Base-by-base conservation (phyloP, 345 rosid species). In the Raphanus raphanistrum region DNA sequence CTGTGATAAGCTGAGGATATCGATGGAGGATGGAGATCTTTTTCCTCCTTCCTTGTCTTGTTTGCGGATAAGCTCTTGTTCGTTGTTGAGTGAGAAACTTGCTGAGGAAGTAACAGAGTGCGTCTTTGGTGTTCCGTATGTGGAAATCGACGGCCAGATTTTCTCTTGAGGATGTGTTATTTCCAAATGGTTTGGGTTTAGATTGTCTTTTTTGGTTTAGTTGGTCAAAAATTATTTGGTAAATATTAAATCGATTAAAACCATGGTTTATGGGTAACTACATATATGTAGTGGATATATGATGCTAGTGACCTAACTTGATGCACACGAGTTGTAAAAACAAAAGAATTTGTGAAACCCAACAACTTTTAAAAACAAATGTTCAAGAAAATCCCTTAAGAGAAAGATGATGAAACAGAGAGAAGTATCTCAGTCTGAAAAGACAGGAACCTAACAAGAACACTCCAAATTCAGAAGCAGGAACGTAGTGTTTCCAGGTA, bases 401-500 rank as follows among this genome's bases (percentile, higher is more conserved):
- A 58, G 3, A 79, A 52, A 68, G 61, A 67, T 68, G 66, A 73
- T 52, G 45, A 73, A 73, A 60, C 54, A 71, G 6, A 43, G 72
- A 48, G 11, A 73, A 73, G 66, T 63, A 68, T 74, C 79, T 63
- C 71, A 54, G 52, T 50, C 13, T 10, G 26, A 52, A 62, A 73
- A 35, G 27, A 70, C 5, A 63, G 31, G 11, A 70, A 38, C 29
- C 79, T 79, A 74, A 74, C 21, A 64, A 69, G 58, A 78, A 76
- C 32, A 29, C 72, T 79, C 69, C 82, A 73, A 81, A 72, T 21
- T 77, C 62, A 71, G 81, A 79, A 81, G 84, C 85, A 58, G 72
- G 83, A 71, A 60, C 83, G 58, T 74, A 63, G 57, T 70, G 75
- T 79, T 80, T 82, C 75, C 77, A 60, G 89, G 78, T 77, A 80